Base-by-base conservation (phyloP, 345 rosid genomes). In the Trapa bicornis region DNA sequence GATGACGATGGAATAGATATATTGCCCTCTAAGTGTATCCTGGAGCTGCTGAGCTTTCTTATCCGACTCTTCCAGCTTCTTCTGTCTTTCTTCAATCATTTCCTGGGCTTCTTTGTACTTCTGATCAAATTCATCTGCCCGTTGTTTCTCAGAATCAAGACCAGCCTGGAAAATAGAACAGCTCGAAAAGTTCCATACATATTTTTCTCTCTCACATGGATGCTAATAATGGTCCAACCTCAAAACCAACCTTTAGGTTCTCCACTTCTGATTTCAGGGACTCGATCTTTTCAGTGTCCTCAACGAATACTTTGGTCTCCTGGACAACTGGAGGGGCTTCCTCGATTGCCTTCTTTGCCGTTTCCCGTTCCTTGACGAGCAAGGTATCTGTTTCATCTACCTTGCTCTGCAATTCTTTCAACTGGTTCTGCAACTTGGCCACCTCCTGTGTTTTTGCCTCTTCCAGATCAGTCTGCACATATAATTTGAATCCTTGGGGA, bases 51-150 rank as follows among this genome's bases (percentile, higher is more conserved):
- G 88, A 77, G 72, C 83, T 66, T 82, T 92, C 72, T 85, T 86
- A 78, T 89, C 96, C 8, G 91, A 70, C 67, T 89, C 96, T 70
- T 87, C 98, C 67, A 89, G 54, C 66, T 83, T 89, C 68, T 70
- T 81, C 53, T 43, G 43, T 69, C 71, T 84, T 41, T 81, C 89
- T 75, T 92, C 96, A 22, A 75, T 79, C 29, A 72, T 47, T 68
- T 73, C 84, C 72, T 78, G 76, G 66, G 73, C 71, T 79, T 86
- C 98, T 52, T 77, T 78, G 57, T 70, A 79, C 73, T 85, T 89
- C 72, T 48, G 79, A 67, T 79, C 84, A n/a, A 81, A 76, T 37
- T 81, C 89, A 60, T 84, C 77, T 43, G 87, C 96, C 65, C 85
- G 79, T 75, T 78, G 77, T 77, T 84, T 80, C 74, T 89, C 96